Evolutionary conservation across 495 filamentous ascomycete genomes (phyloP).

Genomic region (Penicillium tannophilum): DNA sequence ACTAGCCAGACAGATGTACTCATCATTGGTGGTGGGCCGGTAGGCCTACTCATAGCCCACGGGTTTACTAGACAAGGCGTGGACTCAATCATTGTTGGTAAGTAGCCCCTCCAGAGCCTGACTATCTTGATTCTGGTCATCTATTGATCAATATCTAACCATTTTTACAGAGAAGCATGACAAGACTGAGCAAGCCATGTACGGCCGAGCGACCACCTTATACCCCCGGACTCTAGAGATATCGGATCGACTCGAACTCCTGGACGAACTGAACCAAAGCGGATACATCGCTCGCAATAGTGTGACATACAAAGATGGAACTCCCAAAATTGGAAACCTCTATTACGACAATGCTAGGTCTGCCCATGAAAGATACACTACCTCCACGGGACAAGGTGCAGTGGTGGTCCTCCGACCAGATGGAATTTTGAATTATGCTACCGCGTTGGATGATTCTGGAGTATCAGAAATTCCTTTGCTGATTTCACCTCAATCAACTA

Average conservation of each 20-base stretch:
- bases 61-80: constrained; percentile 27
- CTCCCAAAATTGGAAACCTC: neutral
- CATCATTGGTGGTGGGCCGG: constrained; percentile 76
- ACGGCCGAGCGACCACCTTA: constrained; percentile 48
- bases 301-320: constrained; percentile 46
- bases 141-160: neutral
- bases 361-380: neutral
- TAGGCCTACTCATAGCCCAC: constrained; percentile 65
- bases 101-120: too few relatives aligned
- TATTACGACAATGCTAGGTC: neutral
- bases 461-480: too few relatives aligned
- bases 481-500: too few relatives aligned
- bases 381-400: neutral
- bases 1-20: constrained; percentile 48
- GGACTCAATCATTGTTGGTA: too few relatives aligned
- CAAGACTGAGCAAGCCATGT: constrained; percentile 40
- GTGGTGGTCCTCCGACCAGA: neutral
- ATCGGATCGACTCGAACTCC: constrained; percentile 51
- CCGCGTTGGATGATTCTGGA: too few relatives aligned
- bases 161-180: constrained; percentile 34
- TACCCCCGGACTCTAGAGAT: constrained; percentile 49
- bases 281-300: constrained; percentile 44
- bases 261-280: constrained; percentile 47
- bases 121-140: too few relatives aligned
- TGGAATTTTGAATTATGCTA: neutral